Conservation (phyloP, 768 basidiomycete genomes). For the Mycena maculata region DNA sequence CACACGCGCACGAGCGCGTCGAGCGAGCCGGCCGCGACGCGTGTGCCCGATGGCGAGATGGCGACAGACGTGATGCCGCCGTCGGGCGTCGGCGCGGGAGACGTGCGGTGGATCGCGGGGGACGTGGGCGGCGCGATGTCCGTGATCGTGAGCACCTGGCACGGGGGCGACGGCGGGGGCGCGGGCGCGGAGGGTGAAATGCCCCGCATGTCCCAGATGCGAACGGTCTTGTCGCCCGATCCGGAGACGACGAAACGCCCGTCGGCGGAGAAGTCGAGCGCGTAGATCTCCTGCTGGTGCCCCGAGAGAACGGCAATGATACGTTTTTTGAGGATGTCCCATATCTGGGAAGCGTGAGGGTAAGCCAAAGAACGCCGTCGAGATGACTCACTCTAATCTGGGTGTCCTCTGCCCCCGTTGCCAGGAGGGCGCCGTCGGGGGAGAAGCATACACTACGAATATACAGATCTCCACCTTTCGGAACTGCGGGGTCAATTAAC, state of each 20-base stretch:
- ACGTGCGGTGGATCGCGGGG: conserved; percentile 37
- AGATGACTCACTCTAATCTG: conserved; percentile 72
- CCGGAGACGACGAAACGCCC: conserved; percentile 82
- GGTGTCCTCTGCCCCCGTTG: conserved; percentile 86
- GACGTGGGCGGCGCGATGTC: conserved; percentile 43
- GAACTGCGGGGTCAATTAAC: conserved; percentile 36
- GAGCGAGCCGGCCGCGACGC: conserved; percentile 65
- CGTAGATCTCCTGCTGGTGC: conserved; percentile 86
- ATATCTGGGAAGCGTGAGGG: conserved; percentile 61
- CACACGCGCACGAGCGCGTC: conserved; percentile 78
- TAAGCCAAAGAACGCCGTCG: conserved; percentile 40
- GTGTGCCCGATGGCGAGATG: conserved; percentile 69
- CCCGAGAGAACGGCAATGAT: conserved; percentile 79
- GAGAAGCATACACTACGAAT: conserved; percentile 86
- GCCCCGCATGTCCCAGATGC: conserved; percentile 42
- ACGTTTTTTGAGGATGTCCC: conserved; percentile 79
- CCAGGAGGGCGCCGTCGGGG: conserved; percentile 83
- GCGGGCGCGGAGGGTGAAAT: conserved; percentile 27
- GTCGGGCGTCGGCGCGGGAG: conserved; percentile 36
- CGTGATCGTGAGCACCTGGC: conserved; percentile 39
- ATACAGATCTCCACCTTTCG: conserved; percentile 57
- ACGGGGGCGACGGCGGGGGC: conserved; percentile 65
- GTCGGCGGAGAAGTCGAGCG: conserved; percentile 81
- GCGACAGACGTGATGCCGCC: conserved; percentile 73
- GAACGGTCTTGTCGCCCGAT: conserved; percentile 63